Evolutionary conservation across 306 rosid genomes (phyloP).

Genomic region (Oxytropis ochrocephala): DNA sequence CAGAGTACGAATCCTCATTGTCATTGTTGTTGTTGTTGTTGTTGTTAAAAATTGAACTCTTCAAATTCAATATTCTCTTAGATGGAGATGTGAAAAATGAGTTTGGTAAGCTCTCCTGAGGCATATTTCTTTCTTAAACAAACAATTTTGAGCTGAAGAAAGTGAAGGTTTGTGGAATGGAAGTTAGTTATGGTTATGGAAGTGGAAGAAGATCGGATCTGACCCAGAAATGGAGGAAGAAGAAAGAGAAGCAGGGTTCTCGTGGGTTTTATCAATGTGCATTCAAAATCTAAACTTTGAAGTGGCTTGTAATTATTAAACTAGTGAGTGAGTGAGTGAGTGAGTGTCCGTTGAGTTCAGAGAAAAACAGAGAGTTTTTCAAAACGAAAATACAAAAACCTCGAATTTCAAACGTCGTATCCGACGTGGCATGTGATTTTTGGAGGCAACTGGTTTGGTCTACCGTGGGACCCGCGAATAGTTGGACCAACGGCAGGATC

Average conservation of each 20-base stretch:
- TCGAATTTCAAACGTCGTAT: slow-evolving; percentile 33
- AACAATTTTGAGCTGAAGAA: too few relatives aligned
- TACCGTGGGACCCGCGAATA: slow-evolving; percentile 26
- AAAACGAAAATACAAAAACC: neutral
- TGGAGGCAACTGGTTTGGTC: slow-evolving; percentile 9
- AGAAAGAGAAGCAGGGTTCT: slow-evolving; percentile 23
- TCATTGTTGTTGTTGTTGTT: slow-evolving; percentile 28
- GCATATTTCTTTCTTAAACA: too few relatives aligned
- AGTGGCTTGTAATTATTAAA: slow-evolving; percentile 38
- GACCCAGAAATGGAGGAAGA: slow-evolving; percentile 22
- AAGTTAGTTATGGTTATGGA: neutral
- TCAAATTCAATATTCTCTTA: slow-evolving; percentile 77
- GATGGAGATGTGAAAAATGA: slow-evolving; percentile 50
- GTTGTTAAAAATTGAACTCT: slow-evolving; percentile 35
- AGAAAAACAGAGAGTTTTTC: neutral
- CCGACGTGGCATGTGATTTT: slow-evolving; percentile 27
- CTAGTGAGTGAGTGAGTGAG: neutral
- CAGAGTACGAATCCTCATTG: slow-evolving; percentile 27
- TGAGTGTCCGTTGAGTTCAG: neutral
- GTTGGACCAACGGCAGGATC: slow-evolving; percentile 35
- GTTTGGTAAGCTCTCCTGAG: slow-evolving; percentile 44
- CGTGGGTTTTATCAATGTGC: slow-evolving; percentile 41
- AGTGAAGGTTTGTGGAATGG: neutral
- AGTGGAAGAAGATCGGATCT: slow-evolving; percentile 35
- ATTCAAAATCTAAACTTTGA: slow-evolving; percentile 29